These are phyloP conservation scores for Ustulina deusta DNA, from an alignment of 2,329 filamentous ascomycete species.

Conservation along the genomic window DNA sequence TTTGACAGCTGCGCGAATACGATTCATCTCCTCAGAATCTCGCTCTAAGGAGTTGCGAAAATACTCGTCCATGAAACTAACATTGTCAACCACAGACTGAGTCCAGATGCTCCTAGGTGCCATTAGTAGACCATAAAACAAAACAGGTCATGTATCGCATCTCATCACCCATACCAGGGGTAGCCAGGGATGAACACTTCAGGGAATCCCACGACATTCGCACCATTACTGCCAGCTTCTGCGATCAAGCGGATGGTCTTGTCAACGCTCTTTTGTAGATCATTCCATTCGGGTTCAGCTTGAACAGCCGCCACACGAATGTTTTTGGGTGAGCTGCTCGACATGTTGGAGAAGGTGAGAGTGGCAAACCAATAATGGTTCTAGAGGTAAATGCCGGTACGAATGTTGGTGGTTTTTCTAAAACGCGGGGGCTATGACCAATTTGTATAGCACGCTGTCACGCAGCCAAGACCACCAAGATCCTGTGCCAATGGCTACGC, in stretches of 20 bases:
- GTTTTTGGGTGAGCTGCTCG: not conserved
- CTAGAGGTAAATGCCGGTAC: too few relatives aligned
- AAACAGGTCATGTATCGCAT: constrained; percentile 47
- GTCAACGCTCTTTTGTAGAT: constrained; percentile 59
- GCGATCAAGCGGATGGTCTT: constrained; percentile 63
- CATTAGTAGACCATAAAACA: constrained; percentile 40
- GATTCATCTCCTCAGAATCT: constrained; percentile 22
- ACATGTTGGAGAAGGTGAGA: too few relatives aligned
- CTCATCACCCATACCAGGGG: constrained; percentile 50
- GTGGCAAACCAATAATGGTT: too few relatives aligned
- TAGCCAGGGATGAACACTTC: constrained; percentile 61
- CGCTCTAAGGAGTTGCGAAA: constrained; percentile 24
- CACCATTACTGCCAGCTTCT: constrained; percentile 61
- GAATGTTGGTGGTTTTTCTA: too few relatives aligned
- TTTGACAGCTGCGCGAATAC: constrained; percentile 19
- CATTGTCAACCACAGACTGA: constrained; percentile 17
- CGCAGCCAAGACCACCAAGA: too few relatives aligned
- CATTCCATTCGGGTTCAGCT: constrained; percentile 66
- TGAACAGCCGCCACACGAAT: constrained; percentile 61
- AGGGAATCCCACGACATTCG: constrained; percentile 61
- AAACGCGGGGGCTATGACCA: too few relatives aligned
- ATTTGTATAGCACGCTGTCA: too few relatives aligned
- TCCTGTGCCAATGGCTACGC: too few relatives aligned
- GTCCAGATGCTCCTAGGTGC: constrained; percentile 23
- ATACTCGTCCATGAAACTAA: constrained; percentile 19